phyloP scores from a whole-genome alignment of 441 rosid genomes.

The Euphorbia corollata region DNA sequence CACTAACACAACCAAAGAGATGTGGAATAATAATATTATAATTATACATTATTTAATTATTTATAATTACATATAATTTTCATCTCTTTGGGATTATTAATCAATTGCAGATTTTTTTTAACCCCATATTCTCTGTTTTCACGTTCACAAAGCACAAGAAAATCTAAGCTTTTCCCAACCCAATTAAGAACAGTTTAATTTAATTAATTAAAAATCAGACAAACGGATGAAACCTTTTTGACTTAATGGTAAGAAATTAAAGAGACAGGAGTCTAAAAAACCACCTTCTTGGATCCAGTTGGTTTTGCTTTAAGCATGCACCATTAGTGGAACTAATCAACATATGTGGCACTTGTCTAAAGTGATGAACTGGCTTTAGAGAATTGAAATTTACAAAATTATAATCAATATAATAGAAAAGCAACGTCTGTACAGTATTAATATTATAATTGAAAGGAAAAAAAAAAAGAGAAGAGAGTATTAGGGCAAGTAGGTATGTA shows the following conservation, averaged over 20 bases:
- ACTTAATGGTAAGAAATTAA: conserved; percentile 15
- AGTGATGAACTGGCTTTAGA: not conserved
- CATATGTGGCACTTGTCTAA: not conserved
- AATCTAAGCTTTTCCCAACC: conserved; percentile 27
- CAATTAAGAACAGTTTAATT: not conserved
- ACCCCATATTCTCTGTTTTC: conserved; percentile 13
- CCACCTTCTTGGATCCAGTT: conserved; percentile 11
- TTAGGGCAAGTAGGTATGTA: not conserved
- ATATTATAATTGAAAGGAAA: not conserved
- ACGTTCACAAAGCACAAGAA: conserved; percentile 41
- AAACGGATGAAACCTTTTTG: conserved; percentile 25
- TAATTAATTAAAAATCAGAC: conserved; percentile 17
- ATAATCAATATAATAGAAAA: not conserved
- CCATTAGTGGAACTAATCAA: conserved; percentile 16
- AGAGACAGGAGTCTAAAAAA: conserved; percentile 9
- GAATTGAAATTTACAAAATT: too few relatives aligned
- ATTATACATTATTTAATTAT: not conserved
- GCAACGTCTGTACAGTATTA: not conserved
- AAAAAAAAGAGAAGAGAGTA: not conserved
- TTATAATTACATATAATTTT: not conserved
- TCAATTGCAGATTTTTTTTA: conserved; percentile 5
- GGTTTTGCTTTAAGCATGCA: conserved; percentile 24
- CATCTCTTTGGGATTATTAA: too few relatives aligned
- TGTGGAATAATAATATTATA: not conserved
- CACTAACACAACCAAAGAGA: conserved; percentile 10